phyloP scores from a whole-genome alignment of 2,329 filamentous ascomycete species.

The Cercospora zeina region DNA sequence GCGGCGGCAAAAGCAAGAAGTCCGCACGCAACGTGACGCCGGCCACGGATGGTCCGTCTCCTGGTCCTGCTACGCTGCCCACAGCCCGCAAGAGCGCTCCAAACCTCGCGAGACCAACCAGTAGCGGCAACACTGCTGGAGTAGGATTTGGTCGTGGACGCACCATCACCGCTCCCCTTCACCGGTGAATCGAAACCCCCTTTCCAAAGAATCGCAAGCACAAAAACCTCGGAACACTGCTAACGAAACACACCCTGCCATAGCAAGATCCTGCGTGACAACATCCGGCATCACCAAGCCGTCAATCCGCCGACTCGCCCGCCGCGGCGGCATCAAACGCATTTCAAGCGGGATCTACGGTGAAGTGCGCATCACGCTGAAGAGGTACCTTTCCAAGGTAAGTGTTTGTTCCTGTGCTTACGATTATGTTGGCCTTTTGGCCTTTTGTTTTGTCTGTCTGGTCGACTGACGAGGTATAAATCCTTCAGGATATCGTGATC shows the following conservation, averaged over 20 bases:
- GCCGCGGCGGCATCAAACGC: conserved; percentile 74
- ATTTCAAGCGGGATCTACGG: conserved; percentile 66
- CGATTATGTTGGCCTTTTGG: no score
- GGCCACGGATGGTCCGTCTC: no score
- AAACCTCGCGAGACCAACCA: no score
- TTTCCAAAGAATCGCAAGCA: neutral
- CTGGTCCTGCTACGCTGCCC: no score
- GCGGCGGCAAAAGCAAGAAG: no score
- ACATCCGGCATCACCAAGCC: conserved; percentile 94
- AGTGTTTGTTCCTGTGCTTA: no score
- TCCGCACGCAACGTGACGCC: no score
- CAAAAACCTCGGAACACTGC: neutral
- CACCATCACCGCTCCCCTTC: neutral
- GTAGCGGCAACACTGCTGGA: no score
- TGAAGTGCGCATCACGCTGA: conserved; percentile 57
- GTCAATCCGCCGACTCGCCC: conserved; percentile 64
- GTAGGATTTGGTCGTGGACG: neutral
- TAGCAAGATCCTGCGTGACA: conserved; percentile 96
- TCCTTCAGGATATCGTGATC: neutral
- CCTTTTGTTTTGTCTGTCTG: neutral
- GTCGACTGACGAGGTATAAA: neutral
- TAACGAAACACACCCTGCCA: conserved; percentile 43
- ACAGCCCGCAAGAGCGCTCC: no score
- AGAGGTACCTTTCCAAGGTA: conserved; percentile 56
- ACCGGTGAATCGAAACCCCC: conserved; percentile 4